Evolutionary conservation across 352 stramenopile genomes (phyloP).

Genomic region (Phytophthora syringae): DNA sequence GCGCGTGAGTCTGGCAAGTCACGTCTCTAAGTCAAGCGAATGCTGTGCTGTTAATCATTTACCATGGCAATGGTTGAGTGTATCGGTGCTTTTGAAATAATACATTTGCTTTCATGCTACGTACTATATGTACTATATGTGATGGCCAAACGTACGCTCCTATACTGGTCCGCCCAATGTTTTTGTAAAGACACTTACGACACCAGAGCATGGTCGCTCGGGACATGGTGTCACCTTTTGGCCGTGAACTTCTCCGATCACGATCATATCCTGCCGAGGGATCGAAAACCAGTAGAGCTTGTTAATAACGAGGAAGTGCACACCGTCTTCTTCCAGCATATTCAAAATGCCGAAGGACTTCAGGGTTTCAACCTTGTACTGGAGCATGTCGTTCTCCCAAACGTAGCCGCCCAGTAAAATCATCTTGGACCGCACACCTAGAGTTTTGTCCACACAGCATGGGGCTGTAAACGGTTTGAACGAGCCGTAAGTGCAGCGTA

Average conservation of each 20-base stretch:
- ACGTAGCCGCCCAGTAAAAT: slow-evolving; percentile 8
- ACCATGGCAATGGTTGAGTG: not conserved
- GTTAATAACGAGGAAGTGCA: slow-evolving; percentile 14
- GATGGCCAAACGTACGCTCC: too few species aligned
- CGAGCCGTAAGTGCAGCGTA: slow-evolving; percentile 1
- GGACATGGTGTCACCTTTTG: slow-evolving; percentile 9
- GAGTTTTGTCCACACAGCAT: slow-evolving; percentile 12
- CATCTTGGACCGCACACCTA: slow-evolving; percentile 8
- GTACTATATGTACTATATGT: too few species aligned
- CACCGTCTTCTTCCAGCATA: slow-evolving; percentile 20
- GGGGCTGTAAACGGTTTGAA: not conserved
- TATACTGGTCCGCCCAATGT: slow-evolving; percentile 9
- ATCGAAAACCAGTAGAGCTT: slow-evolving; percentile 24
- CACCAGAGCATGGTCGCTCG: slow-evolving; percentile 4
- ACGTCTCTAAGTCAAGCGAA: slow-evolving; percentile 33
- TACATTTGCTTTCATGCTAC: not conserved
- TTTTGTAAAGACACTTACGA: slow-evolving; percentile 5
- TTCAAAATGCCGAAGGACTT: slow-evolving; percentile 7
- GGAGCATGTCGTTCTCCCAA: slow-evolving; percentile 5
- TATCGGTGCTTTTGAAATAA: not conserved
- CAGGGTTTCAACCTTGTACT: slow-evolving; percentile 7
- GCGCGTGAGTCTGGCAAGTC: slow-evolving; percentile 29
- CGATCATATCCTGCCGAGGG: slow-evolving; percentile 10
- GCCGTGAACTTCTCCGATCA: slow-evolving; percentile 19
- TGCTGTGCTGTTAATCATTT: not conserved